Evolutionary conservation across 176 grass and related monocot species (phyloP).

Genomic region (Rhipidocladum racemiflorum): DNA sequence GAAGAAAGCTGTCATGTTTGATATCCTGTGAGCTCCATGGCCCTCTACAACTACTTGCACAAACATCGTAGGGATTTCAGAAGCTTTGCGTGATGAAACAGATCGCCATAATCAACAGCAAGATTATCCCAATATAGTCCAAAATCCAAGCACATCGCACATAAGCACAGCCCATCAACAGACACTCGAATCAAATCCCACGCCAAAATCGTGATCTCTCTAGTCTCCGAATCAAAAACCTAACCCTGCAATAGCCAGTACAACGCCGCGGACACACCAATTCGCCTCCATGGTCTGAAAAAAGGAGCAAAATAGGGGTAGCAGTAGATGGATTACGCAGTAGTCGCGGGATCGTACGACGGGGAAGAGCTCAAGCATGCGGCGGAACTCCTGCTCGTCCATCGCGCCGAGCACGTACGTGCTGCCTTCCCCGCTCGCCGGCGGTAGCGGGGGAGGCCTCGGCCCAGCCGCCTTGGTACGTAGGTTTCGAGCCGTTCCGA

Average conservation of each 20-base stretch:
- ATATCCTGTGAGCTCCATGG: background rate
- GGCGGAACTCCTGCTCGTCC: conserved; percentile 87
- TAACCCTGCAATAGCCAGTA: background rate
- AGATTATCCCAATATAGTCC: conserved; percentile 18
- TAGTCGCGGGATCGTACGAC: conserved; percentile 72
- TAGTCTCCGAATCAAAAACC: background rate
- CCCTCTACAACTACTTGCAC: background rate
- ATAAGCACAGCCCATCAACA: background rate
- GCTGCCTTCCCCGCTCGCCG: background rate
- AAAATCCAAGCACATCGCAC: background rate
- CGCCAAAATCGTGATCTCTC: background rate
- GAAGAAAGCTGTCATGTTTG: background rate
- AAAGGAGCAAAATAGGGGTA: background rate
- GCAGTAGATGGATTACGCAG: conserved; percentile 57
- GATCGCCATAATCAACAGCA: background rate
- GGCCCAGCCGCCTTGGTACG: background rate
- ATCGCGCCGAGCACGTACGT: conserved; percentile 27
- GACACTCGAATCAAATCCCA: background rate
- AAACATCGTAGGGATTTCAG: background rate
- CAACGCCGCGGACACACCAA: background rate
- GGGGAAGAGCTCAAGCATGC: conserved; percentile 80
- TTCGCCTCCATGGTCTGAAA: background rate
- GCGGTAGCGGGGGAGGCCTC: background rate
- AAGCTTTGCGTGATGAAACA: background rate
- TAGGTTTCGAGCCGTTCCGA: conserved; percentile 5